Evolutionary conservation across 768 basidiomycete genomes (phyloP).

Genomic region (Kwoniella dendrophila): DNA sequence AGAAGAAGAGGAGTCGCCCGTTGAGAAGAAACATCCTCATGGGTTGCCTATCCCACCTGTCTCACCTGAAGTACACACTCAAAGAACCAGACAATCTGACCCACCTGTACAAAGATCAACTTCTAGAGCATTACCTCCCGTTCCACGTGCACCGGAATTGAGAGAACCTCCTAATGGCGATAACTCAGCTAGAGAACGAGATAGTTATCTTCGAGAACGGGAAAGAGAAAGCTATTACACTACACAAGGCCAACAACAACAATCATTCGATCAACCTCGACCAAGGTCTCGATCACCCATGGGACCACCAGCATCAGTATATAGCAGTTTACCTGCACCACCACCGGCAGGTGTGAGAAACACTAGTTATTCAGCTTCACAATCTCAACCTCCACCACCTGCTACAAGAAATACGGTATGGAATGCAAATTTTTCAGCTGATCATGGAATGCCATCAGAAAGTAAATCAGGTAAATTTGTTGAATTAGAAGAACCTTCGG

Average conservation of each 20-base stretch:
- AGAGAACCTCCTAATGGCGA: slow-evolving; percentile 15
- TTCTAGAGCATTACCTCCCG: slow-evolving; percentile 43
- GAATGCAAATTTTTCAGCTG: slow-evolving; percentile 83
- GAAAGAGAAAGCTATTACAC: slow-evolving; percentile 13
- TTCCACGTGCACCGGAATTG: slow-evolving; percentile 29
- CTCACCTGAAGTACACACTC: neutral
- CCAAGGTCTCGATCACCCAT: slow-evolving; percentile 25
- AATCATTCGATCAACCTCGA: slow-evolving; percentile 14
- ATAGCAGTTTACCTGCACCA: slow-evolving; percentile 9
- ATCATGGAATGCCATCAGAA: slow-evolving; percentile 60
- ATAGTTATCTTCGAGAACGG: neutral
- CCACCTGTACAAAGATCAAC: slow-evolving; percentile 30
- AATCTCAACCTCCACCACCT: slow-evolving; percentile 27
- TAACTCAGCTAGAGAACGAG: neutral
- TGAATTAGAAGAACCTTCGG: slow-evolving; percentile 69
- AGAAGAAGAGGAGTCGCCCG: slow-evolving; percentile 61
- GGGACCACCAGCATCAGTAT: slow-evolving; percentile 1
- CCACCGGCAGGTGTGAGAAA: neutral
- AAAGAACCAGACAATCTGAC: slow-evolving; percentile 15
- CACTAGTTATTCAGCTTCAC: neutral
- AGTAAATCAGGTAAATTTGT: slow-evolving; percentile 64
- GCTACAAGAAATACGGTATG: slow-evolving; percentile 71
- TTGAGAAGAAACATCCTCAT: slow-evolving; percentile 15
- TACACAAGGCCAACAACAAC: slow-evolving; percentile 8
- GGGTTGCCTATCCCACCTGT: slow-evolving; percentile 6